These are phyloP conservation scores for Hyphodiscus hymeniophilus DNA, from an alignment of 495 filamentous ascomycete genomes.

Conservation along the genomic window DNA sequence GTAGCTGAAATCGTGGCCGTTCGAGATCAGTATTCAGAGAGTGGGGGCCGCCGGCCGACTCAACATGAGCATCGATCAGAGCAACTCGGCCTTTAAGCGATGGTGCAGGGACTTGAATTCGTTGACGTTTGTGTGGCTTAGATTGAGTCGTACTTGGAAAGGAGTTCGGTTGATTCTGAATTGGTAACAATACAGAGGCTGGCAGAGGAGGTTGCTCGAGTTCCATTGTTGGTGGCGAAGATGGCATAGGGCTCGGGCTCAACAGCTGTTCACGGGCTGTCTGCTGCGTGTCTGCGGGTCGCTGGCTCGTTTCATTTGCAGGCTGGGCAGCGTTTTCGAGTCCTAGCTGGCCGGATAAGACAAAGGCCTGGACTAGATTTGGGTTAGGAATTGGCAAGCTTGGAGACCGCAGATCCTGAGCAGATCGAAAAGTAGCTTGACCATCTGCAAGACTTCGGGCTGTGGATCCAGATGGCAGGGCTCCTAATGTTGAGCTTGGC, in stretches of 20 bases:
- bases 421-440: too few relatives aligned
- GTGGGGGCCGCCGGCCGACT: constrained; percentile 3
- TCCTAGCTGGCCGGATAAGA: background rate
- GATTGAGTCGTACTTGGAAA: background rate
- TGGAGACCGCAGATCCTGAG: background rate
- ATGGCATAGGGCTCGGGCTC: background rate
- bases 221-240: background rate
- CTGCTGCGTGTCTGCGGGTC: background rate
- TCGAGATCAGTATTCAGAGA: constrained; percentile 29
- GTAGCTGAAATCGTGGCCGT: constrained; percentile 43
- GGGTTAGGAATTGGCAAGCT: background rate
- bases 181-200: background rate
- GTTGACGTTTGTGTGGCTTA: constrained; percentile 12
- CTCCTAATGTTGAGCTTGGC: too few relatives aligned
- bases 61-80: constrained; percentile 19
- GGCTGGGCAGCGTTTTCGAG: background rate
- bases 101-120: constrained; percentile 6
- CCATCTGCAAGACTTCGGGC: too few relatives aligned
- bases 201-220: background rate
- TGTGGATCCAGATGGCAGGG: too few relatives aligned
- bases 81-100: constrained; percentile 18
- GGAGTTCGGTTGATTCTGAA: background rate
- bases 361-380: background rate
- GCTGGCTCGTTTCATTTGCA: background rate
- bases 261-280: background rate